Evolutionary conservation across 2,329 filamentous ascomycete species (phyloP).

Genomic region (Ophiocordyceps polyrhachis-furcata): DNA sequence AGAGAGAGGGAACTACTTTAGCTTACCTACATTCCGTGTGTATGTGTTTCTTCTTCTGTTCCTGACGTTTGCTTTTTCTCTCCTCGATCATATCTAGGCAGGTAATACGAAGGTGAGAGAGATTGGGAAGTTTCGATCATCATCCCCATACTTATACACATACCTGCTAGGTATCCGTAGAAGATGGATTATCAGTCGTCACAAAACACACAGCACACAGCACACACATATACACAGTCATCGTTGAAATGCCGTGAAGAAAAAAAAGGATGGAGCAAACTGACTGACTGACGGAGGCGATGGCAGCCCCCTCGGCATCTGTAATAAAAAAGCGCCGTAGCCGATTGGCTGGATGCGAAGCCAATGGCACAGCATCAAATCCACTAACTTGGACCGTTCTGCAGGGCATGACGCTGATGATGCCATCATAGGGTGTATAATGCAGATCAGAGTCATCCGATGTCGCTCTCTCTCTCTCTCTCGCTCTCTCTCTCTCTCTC

Average conservation of each 20-base stretch:
- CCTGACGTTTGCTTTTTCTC: not conserved
- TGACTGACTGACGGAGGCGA: too few species aligned
- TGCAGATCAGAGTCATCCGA: not conserved
- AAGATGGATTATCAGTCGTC: not conserved
- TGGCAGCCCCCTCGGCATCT: too few species aligned
- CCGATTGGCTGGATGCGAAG: too few species aligned
- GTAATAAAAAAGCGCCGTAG: too few species aligned
- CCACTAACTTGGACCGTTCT: not conserved
- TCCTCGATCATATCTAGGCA: not conserved
- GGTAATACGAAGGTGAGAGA: not conserved
- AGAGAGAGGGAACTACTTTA: not conserved
- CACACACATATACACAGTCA: too few species aligned
- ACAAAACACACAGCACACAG: too few species aligned
- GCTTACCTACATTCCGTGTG: not conserved
- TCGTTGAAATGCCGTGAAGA: too few species aligned
- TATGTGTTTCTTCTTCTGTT: not conserved
- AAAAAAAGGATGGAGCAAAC: too few species aligned
- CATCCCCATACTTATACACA: not conserved
- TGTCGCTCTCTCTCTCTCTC: not conserved
- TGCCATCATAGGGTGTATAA: not conserved
- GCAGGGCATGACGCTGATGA: not conserved
- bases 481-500: too few species aligned
- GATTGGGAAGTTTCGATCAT: not conserved
- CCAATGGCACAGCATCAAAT: not conserved
- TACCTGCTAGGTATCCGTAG: not conserved